phyloP scores from a whole-genome alignment of 441 rosid species.

The Bruguiera hainesii region DNA sequence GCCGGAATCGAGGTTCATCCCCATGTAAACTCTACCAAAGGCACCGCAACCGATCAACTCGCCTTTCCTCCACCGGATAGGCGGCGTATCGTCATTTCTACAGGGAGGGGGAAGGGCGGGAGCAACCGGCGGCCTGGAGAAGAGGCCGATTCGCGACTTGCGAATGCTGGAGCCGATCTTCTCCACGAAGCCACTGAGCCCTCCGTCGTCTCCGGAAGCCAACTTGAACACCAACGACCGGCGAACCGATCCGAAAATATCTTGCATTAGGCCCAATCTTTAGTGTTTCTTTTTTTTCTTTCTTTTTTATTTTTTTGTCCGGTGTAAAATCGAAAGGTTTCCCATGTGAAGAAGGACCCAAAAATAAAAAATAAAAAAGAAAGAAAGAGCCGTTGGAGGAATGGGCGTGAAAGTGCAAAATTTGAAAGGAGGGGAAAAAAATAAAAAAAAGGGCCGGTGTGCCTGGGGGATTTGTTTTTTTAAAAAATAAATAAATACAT shows the following conservation, averaged over 20 bases:
- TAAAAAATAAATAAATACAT: no score
- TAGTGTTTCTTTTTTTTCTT: no score
- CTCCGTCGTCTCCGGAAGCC: background rate
- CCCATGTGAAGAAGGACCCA: no score
- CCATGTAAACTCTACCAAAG: constrained; percentile 96
- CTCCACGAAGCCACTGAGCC: constrained; percentile 23
- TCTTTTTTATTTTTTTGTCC: no score
- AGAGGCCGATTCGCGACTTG: constrained; percentile 74
- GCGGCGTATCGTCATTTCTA: constrained; percentile 46
- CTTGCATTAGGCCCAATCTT: background rate
- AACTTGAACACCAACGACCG: background rate
- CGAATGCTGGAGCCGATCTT: constrained; percentile 80
- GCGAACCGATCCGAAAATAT: background rate
- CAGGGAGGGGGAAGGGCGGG: constrained; percentile 35
- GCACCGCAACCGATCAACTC: constrained; percentile 97
- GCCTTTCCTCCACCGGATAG: constrained; percentile 92
- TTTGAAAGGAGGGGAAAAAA: no score
- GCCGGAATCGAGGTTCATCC: constrained; percentile 99
- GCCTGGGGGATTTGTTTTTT: no score
- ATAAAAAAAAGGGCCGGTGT: no score
- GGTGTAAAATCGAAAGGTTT: no score
- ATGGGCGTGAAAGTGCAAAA: no score
- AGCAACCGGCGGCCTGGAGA: constrained; percentile 44
- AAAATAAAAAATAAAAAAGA: no score
- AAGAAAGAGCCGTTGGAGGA: no score